Evolutionary conservation across 805 yeast species (phyloP).

Genomic region (Isabelozyma rhagii): DNA sequence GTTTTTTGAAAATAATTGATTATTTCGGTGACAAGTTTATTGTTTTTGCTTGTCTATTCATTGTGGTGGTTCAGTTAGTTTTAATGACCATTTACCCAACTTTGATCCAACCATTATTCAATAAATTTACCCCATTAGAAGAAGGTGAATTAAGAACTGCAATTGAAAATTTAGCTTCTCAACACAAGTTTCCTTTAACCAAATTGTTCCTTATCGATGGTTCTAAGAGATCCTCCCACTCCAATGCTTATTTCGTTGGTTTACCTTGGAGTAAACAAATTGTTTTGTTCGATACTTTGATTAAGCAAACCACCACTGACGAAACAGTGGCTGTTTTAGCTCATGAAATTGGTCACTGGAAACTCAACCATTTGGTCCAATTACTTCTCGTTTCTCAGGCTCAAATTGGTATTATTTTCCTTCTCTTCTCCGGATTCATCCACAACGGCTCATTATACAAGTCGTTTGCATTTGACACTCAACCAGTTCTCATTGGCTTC

Average conservation of each 20-base stretch:
- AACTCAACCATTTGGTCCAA: constrained; percentile 79
- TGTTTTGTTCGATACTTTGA: constrained; percentile 88
- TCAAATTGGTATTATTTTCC: constrained; percentile 62
- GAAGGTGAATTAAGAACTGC: constrained; percentile 83
- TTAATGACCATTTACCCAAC: constrained; percentile 78
- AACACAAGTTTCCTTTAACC: constrained; percentile 80
- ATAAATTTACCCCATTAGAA: constrained; percentile 84
- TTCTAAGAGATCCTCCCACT: constrained; percentile 93
- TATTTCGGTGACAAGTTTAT: constrained; percentile 78
- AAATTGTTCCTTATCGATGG: constrained; percentile 91
- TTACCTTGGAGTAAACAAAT: constrained; percentile 96
- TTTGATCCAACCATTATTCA: constrained; percentile 87
- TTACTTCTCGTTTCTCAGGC: constrained; percentile 63
- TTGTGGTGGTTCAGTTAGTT: constrained; percentile 68
- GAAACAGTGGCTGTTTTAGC: constrained; percentile 94
- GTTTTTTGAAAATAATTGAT: constrained; percentile 76
- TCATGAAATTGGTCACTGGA: constrained; percentile 99
- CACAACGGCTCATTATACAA: constrained; percentile 73
- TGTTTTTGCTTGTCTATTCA: constrained; percentile 71
- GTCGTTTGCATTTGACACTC: constrained; percentile 71
- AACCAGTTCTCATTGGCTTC: constrained; percentile 81
- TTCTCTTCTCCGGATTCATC: constrained; percentile 75
- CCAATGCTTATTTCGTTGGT: constrained; percentile 95
- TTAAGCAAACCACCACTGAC: constrained; percentile 67
- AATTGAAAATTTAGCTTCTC: constrained; percentile 74